These are phyloP conservation scores for Byssochlamys sp. DNA, from an alignment of 2,329 filamentous ascomycete species.

Conservation along the genomic window DNA sequence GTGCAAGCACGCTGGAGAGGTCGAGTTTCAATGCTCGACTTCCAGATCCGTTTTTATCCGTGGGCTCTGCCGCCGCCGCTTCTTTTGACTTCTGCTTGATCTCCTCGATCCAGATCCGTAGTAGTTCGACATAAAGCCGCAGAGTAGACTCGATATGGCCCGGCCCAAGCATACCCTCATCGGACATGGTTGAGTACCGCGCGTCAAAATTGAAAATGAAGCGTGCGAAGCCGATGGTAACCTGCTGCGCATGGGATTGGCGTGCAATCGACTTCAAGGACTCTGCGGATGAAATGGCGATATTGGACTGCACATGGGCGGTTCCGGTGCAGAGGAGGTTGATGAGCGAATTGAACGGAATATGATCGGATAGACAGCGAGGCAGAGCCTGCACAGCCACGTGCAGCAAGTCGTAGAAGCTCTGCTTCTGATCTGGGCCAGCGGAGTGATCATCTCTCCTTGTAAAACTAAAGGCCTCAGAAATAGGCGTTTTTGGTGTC, in stretches of 20 bases:
- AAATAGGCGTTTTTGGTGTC: slow-evolving; percentile 85
- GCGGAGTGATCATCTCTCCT: slow-evolving; percentile 69
- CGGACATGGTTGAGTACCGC: slow-evolving; percentile 92
- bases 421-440: slow-evolving; percentile 73
- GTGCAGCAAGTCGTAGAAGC: slow-evolving; percentile 89
- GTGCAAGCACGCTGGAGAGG: slow-evolving; percentile 75
- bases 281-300: slow-evolving; percentile 81
- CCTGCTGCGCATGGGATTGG: slow-evolving; percentile 85
- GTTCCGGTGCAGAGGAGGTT: slow-evolving; percentile 94
- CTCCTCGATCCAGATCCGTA: slow-evolving; percentile 96
- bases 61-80: slow-evolving; percentile 50
- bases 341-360: slow-evolving; percentile 85
- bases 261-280: slow-evolving; percentile 91
- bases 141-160: slow-evolving; percentile 92
- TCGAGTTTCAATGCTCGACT: slow-evolving; percentile 70
- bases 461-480: slow-evolving; percentile 85
- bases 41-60: slow-evolving; percentile 55
- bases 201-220: slow-evolving; percentile 99
- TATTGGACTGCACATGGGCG: slow-evolving; percentile 84
- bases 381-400: slow-evolving; percentile 92
- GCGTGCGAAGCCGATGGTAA: slow-evolving; percentile 88
- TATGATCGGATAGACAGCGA: slow-evolving; percentile 80
- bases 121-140: slow-evolving; percentile 80
- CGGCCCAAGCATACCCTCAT: slow-evolving; percentile 88
- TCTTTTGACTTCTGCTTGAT: slow-evolving; percentile 78